These are phyloP conservation scores for Fusarium zealandicum DNA, from an alignment of 2,329 filamentous ascomycete genomes.

Conservation along the genomic window DNA sequence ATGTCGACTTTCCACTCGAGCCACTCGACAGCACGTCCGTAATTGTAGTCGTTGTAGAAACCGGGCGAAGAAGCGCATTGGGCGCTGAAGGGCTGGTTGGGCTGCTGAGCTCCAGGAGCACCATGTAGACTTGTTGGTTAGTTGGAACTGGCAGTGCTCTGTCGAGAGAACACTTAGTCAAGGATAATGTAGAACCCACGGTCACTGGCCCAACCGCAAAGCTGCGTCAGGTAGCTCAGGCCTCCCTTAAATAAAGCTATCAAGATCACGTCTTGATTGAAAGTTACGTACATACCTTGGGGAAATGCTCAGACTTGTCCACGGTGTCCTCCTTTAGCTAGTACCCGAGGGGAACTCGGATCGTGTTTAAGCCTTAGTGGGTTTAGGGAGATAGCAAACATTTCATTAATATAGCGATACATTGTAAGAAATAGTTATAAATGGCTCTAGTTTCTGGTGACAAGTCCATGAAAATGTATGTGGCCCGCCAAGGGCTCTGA, in stretches of 20 bases:
- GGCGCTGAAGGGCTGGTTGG: slow-evolving; percentile 57
- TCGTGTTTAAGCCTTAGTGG: slow-evolving; percentile 55
- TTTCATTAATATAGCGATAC: background rate
- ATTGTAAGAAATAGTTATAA: background rate
- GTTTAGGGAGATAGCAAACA: background rate
- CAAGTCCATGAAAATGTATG: too few relatives aligned
- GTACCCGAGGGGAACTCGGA: slow-evolving; percentile 63
- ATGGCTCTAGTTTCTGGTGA: too few relatives aligned
- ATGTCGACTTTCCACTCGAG: slow-evolving; percentile 62
- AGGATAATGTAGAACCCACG: slow-evolving; percentile 61
- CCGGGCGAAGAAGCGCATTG: slow-evolving; percentile 46
- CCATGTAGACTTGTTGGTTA: slow-evolving; percentile 52
- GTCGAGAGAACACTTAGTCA: slow-evolving; percentile 41
- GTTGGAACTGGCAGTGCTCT: background rate
- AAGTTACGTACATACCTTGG: slow-evolving; percentile 36
- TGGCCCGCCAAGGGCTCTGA: too few relatives aligned
- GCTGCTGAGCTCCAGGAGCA: slow-evolving; percentile 57
- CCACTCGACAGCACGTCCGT: slow-evolving; percentile 61
- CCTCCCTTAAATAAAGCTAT: slow-evolving; percentile 43
- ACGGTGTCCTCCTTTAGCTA: slow-evolving; percentile 62
- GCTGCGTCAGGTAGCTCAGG: slow-evolving; percentile 53
- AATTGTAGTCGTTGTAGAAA: slow-evolving; percentile 65
- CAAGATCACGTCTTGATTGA: background rate
- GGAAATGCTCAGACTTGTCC: slow-evolving; percentile 59
- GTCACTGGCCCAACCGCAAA: slow-evolving; percentile 57